Percentiles rank a stretch among this genome's conserved stretches.
phyloP scores from a whole-genome alignment of 306 rosid genomes.

The Cyclanthera cordifolia region DNA sequence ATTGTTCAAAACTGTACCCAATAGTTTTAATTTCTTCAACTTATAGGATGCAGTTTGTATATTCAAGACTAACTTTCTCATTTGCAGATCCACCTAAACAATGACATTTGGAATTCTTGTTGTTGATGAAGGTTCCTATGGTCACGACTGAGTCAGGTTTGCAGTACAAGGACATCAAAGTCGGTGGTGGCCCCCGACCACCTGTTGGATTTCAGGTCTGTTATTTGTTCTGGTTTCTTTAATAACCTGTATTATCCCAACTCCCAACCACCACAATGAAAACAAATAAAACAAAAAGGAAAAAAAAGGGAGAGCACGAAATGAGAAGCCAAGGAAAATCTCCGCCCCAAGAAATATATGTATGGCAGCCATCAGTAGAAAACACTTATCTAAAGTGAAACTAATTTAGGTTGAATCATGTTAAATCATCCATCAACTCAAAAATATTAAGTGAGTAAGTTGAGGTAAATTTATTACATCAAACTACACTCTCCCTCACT shows the following conservation, averaged over 20 bases:
- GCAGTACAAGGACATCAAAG: conserved; percentile 82
- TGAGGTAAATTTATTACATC: no score
- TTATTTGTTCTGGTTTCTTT: conserved; percentile 17
- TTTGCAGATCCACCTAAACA: conserved; percentile 12
- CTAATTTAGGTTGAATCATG: not conserved
- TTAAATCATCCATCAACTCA: no score
- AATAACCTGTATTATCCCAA: not conserved
- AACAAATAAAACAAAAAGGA: not conserved
- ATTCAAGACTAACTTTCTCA: conserved; percentile 3
- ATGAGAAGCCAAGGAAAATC: not conserved
- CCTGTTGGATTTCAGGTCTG: conserved; percentile 90
- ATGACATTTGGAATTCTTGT: conserved; percentile 16
- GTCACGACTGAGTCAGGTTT: conserved; percentile 86
- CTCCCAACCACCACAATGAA: not conserved
- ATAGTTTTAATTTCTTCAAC: not conserved
- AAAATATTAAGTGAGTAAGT: no score
- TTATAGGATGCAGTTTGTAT: conserved; percentile 6
- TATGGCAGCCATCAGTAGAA: not conserved
- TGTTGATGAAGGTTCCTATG: conserved; percentile 52
- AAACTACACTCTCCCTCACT: no score
- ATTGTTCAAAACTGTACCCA: not conserved
- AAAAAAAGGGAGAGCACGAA: not conserved
- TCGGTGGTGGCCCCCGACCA: conserved; percentile 80
- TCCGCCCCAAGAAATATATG: not conserved
- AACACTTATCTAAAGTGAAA: not conserved